Conservation (phyloP, 108 stramenopile species). For the Cyclotella atomus region DNA sequence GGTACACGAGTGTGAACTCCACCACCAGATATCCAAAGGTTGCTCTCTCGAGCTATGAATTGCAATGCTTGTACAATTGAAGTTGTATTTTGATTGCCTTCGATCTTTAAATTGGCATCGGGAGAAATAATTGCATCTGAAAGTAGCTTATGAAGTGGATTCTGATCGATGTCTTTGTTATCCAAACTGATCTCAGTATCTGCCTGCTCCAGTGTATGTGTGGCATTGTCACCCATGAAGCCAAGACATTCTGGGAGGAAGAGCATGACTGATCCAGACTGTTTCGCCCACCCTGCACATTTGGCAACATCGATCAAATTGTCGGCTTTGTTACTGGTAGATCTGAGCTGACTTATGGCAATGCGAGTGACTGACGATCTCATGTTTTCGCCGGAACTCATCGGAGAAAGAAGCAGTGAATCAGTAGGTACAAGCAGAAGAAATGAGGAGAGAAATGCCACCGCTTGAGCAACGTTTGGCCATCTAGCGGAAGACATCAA, state of each 20-base stretch:
- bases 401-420: background rate
- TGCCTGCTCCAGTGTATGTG: conserved; percentile 71
- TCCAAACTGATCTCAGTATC: conserved; percentile 51
- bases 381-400: background rate
- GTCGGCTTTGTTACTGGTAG: conserved; percentile 69
- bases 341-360: conserved; percentile 79
- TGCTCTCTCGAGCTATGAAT: conserved; percentile 64
- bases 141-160: conserved; percentile 19
- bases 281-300: conserved; percentile 70
- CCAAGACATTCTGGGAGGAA: conserved; percentile 90
- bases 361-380: too few species aligned
- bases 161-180: conserved; percentile 1
- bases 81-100: conserved; percentile 5
- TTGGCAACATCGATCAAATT: conserved; percentile 74
- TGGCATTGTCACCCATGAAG: conserved; percentile 73
- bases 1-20: conserved; percentile 67
- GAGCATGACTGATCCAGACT: conserved; percentile 66
- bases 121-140: conserved; percentile 22
- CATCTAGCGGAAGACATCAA: too few species aligned
- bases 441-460: background rate
- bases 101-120: background rate
- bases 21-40: conserved; percentile 84
- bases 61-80: conserved; percentile 74
- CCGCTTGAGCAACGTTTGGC: too few species aligned
- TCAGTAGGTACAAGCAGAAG: background rate